phyloP scores from a whole-genome alignment of 768 basidiomycete species.

The Boletus pseudopeckii region DNA sequence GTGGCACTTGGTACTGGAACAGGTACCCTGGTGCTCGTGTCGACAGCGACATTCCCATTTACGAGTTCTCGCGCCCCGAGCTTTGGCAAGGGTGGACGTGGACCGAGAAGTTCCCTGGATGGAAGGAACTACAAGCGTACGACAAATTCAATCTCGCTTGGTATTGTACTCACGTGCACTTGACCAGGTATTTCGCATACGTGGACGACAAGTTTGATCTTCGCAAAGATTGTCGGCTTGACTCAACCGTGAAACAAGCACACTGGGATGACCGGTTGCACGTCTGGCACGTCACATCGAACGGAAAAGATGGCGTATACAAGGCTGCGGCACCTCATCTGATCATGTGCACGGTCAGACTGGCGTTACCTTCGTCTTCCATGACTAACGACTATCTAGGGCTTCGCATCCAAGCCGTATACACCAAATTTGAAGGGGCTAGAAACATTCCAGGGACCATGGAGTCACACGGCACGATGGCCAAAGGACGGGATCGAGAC shows the following conservation, averaged over 20 bases:
- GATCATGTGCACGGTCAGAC: slow-evolving; percentile 12
- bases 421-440: slow-evolving; percentile 10
- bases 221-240: slow-evolving; percentile 15
- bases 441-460: slow-evolving; percentile 6
- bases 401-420: slow-evolving; percentile 9
- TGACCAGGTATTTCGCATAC: slow-evolving; percentile 13
- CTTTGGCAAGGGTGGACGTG: slow-evolving; percentile 14
- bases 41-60: slow-evolving; percentile 9
- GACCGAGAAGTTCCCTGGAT: slow-evolving; percentile 13
- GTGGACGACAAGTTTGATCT: slow-evolving; percentile 9
- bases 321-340: slow-evolving; percentile 11
- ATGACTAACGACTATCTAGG: not conserved
- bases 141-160: not conserved
- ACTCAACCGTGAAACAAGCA: slow-evolving; percentile 8
- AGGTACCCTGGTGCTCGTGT: slow-evolving; percentile 12
- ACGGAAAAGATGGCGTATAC: slow-evolving; percentile 8
- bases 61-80: slow-evolving; percentile 9
- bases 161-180: not conserved
- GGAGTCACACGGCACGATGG: slow-evolving; percentile 12
- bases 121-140: slow-evolving; percentile 10
- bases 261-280: slow-evolving; percentile 12
- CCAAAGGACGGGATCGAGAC: slow-evolving; percentile 17
- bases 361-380: not conserved
- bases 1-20: slow-evolving; percentile 18
- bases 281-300: slow-evolving; percentile 1